Percentiles rank a stretch among this genome's conserved stretches.
Conservation (phyloP, 495 filamentous ascomycete species). For the Podospora conica region DNA sequence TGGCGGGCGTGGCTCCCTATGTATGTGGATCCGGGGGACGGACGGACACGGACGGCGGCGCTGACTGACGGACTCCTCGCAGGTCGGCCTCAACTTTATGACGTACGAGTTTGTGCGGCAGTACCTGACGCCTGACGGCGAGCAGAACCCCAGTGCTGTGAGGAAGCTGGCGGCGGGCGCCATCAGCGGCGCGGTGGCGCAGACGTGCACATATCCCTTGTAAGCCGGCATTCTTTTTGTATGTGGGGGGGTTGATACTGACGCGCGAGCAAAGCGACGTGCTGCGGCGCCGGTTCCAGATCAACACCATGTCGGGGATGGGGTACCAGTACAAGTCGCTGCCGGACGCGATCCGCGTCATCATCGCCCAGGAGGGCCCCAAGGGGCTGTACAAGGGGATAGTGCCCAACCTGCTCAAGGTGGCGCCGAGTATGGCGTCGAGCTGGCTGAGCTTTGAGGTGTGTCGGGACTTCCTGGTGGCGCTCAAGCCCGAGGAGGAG, state of each 20-base stretch:
- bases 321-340: slow-evolving; percentile 90
- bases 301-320: slow-evolving; percentile 99
- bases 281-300: slow-evolving; percentile 90
- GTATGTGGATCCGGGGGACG: slow-evolving; percentile 44
- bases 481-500: slow-evolving; percentile 41
- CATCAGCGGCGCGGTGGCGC: slow-evolving; percentile 89
- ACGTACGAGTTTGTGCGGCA: slow-evolving; percentile 83
- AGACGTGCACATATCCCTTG: slow-evolving; percentile 98
- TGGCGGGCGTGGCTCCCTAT: slow-evolving; percentile 93
- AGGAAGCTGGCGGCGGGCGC: slow-evolving; percentile 87
- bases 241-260: slow-evolving; percentile 7
- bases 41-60: not conserved
- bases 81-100: slow-evolving; percentile 98
- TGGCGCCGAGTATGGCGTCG: slow-evolving; percentile 96
- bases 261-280: slow-evolving; percentile 60
- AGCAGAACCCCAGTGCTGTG: slow-evolving; percentile 69
- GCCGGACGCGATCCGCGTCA: slow-evolving; percentile 73
- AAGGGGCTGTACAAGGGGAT: slow-evolving; percentile 86
- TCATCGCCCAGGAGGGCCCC: slow-evolving; percentile 65
- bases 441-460: slow-evolving; percentile 97
- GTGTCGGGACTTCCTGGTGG: slow-evolving; percentile 75
- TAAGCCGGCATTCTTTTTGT: slow-evolving; percentile 37
- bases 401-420: slow-evolving; percentile 89
- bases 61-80: slow-evolving; percentile 25
- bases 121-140: slow-evolving; percentile 80